Evolutionary conservation across 139 green algal genomes (phyloP), one percentile per base, ranked within the genome.

Genomic region (Chlamydomonas applanata): DNA sequence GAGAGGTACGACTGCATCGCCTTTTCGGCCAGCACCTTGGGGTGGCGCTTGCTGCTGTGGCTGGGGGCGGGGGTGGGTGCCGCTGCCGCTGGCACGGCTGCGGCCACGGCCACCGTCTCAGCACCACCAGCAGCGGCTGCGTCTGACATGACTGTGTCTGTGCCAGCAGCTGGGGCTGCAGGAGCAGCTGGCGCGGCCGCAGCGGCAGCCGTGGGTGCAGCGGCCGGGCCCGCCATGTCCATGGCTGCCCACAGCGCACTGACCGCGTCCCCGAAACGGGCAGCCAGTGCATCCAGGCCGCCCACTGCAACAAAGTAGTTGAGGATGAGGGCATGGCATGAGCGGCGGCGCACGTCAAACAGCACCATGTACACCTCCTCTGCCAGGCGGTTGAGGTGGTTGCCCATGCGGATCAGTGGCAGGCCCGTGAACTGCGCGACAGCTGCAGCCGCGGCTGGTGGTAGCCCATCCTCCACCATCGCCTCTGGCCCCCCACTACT

Each of bases 321-420:
- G 57, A 97, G 78, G 34, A 97, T 72, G 54, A 95, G 83, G 33
- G 83, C 84, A 77, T 97, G 95, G 79, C 87, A 94, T 57, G 85
- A 93, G 64, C 84, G 80, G 17, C 93, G 85, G 32, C 92, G 84
- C 17, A 68, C 62, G 73, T 97, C 93, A 73, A 97, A 89, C n/a
- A 97, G 79, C 53, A 97, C 72, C 63, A 87, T 69, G 34, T 77
- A 71, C 7, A 87, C 72, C 63, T 92, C 87, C 25, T 97, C 93
- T n/a, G 85, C 75, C 30, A 94, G 32, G 36, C 87, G 72, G 9
- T 69, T 33, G 19, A 83, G 53, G 69, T 86, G 79, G 70, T 32
- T 53, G 54, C 40, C 61, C 16, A 61, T 29, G 32, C 24, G 20
- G 2, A 63, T 2, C 20, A 65, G 68, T 11, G 68, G 46, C 17